These are phyloP conservation scores for Cryptosporidium parvum DNA, from an alignment of 169 alveolate species.

Conservation along the genomic window DNA sequence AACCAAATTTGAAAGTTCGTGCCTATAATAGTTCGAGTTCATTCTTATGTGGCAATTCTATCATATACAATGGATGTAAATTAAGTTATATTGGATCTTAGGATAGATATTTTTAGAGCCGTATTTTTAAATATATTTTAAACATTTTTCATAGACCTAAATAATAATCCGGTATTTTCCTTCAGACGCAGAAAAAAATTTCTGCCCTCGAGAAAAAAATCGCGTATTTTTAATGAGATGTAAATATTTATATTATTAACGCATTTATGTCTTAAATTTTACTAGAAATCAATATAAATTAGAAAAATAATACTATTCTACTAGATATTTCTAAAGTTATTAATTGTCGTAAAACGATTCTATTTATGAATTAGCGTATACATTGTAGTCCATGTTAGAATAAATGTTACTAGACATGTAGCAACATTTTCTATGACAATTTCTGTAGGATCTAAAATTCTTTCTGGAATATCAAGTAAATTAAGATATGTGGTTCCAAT, in stretches of 20 bases:
- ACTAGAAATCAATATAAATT: not conserved
- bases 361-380: conserved; percentile 36
- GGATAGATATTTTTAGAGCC: not conserved
- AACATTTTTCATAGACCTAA: not conserved
- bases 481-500: conserved; percentile 48
- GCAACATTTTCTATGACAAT: conserved; percentile 57
- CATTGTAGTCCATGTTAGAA: conserved; percentile 50
- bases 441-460: conserved; percentile 73
- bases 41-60: not conserved
- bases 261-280: not conserved
- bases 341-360: not conserved
- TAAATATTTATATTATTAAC: not conserved
- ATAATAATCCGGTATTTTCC: not conserved
- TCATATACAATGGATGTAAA: conserved; percentile 5
- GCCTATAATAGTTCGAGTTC: conserved; percentile 39
- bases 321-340: not conserved
- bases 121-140: not conserved
- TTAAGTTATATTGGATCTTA: not conserved
- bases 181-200: not conserved
- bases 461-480: conserved; percentile 52
- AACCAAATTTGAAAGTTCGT: conserved; percentile 16
- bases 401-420: conserved; percentile 58
- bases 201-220: conserved; percentile 3
- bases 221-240: not conserved
- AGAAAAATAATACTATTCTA: not conserved